phyloP scores from a whole-genome alignment of 805 yeast genomes.

The Candida ulmi region DNA sequence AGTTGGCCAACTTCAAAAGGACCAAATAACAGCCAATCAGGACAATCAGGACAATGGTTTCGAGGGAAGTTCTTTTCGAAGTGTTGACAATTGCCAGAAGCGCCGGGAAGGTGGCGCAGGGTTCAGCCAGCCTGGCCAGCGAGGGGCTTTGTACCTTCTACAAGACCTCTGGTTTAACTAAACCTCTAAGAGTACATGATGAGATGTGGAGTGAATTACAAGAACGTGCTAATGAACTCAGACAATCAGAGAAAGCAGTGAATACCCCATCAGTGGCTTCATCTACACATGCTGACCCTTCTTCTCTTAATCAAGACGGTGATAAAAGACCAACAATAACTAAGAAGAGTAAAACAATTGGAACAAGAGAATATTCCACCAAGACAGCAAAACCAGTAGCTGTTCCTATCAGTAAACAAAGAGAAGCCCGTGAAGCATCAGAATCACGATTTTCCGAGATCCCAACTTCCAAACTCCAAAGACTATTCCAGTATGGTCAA shows the following conservation, averaged over 20 bases:
- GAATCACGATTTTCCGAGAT: conserved; percentile 63
- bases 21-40: too few relatives aligned
- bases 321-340: conserved; percentile 7
- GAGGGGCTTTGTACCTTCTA: conserved; percentile 14
- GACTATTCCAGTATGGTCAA: conserved; percentile 89
- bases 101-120: conserved; percentile 11
- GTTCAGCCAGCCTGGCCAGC: conserved; percentile 7
- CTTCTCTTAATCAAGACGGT: background rate
- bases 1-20: too few relatives aligned
- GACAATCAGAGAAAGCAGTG: conserved; percentile 3
- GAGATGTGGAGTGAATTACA: conserved; percentile 19
- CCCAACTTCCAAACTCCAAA: conserved; percentile 80
- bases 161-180: conserved; percentile 18
- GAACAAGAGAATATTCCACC: conserved; percentile 7
- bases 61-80: conserved; percentile 16
- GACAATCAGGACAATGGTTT: conserved; percentile 11
- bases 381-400: conserved; percentile 7
- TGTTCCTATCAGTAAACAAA: background rate
- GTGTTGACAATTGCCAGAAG: conserved; percentile 13
- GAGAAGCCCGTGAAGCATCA: too few relatives aligned
- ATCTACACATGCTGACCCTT: too few relatives aligned
- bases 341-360: background rate
- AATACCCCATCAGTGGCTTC: conserved; percentile 2
- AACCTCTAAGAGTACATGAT: conserved; percentile 18
- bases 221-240: conserved; percentile 4